Percentiles rank a stretch among this genome's conserved stretches.
Conservation (phyloP, 768 basidiomycete species). For the Strobilomyces dryophilus region DNA sequence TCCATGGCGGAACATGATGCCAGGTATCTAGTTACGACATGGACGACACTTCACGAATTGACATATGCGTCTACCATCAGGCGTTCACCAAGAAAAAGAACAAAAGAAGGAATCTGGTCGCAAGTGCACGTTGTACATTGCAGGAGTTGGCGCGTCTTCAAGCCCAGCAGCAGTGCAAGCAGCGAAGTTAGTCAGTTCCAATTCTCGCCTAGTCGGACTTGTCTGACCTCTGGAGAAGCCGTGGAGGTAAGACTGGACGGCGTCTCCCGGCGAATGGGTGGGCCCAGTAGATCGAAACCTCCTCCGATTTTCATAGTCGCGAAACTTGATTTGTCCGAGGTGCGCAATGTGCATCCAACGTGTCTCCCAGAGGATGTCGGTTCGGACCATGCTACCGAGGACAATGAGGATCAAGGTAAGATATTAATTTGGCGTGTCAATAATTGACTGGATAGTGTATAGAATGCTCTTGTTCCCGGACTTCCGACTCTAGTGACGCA, state of each 20-base stretch:
- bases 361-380: neutral
- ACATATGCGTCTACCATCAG: conserved; percentile 54
- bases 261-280: conserved; percentile 15
- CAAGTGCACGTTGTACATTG: conserved; percentile 45
- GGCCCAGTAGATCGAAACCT: conserved; percentile 8
- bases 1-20: neutral
- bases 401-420: conserved; percentile 12
- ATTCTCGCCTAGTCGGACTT: neutral
- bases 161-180: conserved; percentile 32
- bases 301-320: conserved; percentile 15
- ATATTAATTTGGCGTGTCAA: neutral
- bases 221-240: conserved; percentile 24
- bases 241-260: conserved; percentile 44
- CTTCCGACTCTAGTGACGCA: conserved; percentile 9
- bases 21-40: conserved; percentile 36
- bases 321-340: conserved; percentile 14
- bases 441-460: neutral
- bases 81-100: conserved; percentile 60
- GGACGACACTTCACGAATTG: conserved; percentile 38
- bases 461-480: conserved; percentile 11
- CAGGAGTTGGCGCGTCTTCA: conserved; percentile 51
- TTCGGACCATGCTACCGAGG: conserved; percentile 1
- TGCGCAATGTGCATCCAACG: neutral
- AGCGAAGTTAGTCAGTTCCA: conserved; percentile 46
- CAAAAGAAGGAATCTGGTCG: conserved; percentile 54